phyloP scores from a whole-genome alignment of 352 stramenopile species.

The Pythium inflatum region DNA sequence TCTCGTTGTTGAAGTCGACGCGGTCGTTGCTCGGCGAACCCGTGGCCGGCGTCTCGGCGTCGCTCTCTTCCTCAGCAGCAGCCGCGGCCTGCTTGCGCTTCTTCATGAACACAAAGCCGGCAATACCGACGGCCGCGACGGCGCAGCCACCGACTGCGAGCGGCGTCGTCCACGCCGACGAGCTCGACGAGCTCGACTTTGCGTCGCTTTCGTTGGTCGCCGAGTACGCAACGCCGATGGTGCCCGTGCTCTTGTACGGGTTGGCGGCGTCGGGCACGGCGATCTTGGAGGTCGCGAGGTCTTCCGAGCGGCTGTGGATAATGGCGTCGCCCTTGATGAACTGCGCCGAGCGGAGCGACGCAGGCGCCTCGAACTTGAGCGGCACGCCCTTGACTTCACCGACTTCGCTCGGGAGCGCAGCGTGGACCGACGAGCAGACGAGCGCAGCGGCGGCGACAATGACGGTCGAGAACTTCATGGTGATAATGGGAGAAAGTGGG shows the following conservation, averaged over 20 bases:
- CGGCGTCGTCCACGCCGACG: constrained; percentile 26
- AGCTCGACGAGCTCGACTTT: constrained; percentile 2
- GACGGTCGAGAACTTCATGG: constrained; percentile 51
- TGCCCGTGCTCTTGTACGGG: constrained; percentile 25
- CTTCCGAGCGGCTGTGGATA: constrained; percentile 30
- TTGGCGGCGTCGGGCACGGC: constrained; percentile 24
- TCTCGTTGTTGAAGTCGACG: constrained; percentile 42
- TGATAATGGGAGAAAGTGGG: constrained; percentile 7
- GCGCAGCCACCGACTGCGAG: constrained; percentile 45
- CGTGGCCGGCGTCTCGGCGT: constrained; percentile 19
- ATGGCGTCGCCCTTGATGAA: constrained; percentile 29
- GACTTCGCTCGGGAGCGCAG: not conserved
- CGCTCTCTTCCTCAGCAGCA: no score
- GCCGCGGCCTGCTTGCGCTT: constrained; percentile 50
- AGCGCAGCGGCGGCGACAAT: constrained; percentile 39
- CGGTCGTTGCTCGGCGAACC: constrained; percentile 25
- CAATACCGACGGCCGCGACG: constrained; percentile 44
- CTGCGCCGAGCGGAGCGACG: constrained; percentile 4
- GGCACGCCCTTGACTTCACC: constrained; percentile 25
- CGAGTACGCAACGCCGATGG: constrained; percentile 35
- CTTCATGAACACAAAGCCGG: constrained; percentile 45
- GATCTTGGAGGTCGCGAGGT: constrained; percentile 29
- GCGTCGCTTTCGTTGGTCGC: constrained; percentile 12
- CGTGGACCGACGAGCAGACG: constrained; percentile 30
- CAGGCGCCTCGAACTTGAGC: constrained; percentile 12